These are phyloP conservation scores for Cyberlindnera lachancei DNA, from an alignment of 805 yeast genomes.

Conservation along the genomic window DNA sequence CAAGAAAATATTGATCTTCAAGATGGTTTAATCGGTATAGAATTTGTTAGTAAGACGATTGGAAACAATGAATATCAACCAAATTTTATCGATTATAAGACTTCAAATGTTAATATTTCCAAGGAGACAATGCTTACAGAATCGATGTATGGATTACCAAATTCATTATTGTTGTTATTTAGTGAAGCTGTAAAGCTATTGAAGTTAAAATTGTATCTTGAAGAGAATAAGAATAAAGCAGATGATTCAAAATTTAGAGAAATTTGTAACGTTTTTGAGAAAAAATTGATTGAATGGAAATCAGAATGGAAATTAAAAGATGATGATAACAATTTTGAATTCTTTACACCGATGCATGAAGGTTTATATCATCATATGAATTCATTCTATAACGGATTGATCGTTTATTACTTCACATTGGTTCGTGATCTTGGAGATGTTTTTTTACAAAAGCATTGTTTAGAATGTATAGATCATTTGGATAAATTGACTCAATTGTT, in stretches of 20 bases:
- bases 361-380: slow-evolving; percentile 74
- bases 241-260: slow-evolving; percentile 15
- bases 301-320: slow-evolving; percentile 62
- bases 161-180: slow-evolving; percentile 65
- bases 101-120: slow-evolving; percentile 28
- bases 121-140: slow-evolving; percentile 61
- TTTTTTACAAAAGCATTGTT: slow-evolving; percentile 55
- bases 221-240: slow-evolving; percentile 1
- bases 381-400: slow-evolving; percentile 68
- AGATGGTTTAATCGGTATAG: slow-evolving; percentile 42
- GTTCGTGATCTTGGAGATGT: slow-evolving; percentile 48
- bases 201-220: slow-evolving; percentile 48
- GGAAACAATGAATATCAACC: slow-evolving; percentile 22
- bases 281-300: slow-evolving; percentile 54
- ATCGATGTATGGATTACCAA: slow-evolving; percentile 79
- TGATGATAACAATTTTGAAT: slow-evolving; percentile 21
- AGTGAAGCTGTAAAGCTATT: slow-evolving; percentile 64
- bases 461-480: slow-evolving; percentile 53
- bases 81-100: slow-evolving; percentile 30
- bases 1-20: slow-evolving; percentile 34
- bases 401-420: slow-evolving; percentile 64
- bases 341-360: slow-evolving; percentile 38
- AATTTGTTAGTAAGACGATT: slow-evolving; percentile 15
- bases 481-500: slow-evolving; percentile 54
- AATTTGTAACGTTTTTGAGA: slow-evolving; percentile 32